A percentile compares a stretch with the other conserved stretches of the same genome.
Conservation (phyloP, 805 yeast genomes). For the Candida endomychidarum region DNA sequence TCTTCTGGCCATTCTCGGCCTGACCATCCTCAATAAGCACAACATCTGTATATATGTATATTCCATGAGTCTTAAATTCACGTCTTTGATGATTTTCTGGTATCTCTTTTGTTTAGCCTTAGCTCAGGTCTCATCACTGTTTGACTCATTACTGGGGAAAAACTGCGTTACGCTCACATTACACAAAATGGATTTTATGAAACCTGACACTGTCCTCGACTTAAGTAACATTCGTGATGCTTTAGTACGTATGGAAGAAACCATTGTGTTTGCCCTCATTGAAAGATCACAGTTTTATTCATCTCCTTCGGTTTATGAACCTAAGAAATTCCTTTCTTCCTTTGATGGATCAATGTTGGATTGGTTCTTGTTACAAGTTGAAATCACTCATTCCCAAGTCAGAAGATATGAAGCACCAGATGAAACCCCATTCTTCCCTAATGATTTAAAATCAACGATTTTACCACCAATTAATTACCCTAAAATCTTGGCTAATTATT, state of each 20-base stretch:
- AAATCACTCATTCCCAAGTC: conserved; percentile 63
- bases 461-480: conserved; percentile 83
- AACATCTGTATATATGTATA: too few species aligned
- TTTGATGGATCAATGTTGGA: conserved; percentile 83
- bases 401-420: conserved; percentile 94
- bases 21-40: too few species aligned
- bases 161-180: not conserved
- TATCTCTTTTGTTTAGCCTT: too few species aligned
- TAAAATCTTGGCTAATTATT: conserved; percentile 68
- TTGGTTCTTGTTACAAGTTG: conserved; percentile 78
- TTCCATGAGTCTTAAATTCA: too few species aligned
- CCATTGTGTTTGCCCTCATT: conserved; percentile 87
- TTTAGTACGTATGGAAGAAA: conserved; percentile 91
- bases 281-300: conserved; percentile 88
- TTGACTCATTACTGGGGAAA: too few species aligned
- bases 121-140: not conserved
- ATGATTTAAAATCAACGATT: conserved; percentile 61
- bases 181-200: conserved; percentile 70
- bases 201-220: conserved; percentile 79
- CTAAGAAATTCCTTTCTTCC: conserved; percentile 59
- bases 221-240: conserved; percentile 80
- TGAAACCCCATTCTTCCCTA: conserved; percentile 86
- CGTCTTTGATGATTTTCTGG: too few species aligned
- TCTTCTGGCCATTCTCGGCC: too few species aligned
- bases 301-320: conserved; percentile 71